Percentiles rank a stretch among this genome's conserved stretches.
Conservation (phyloP, 495 filamentous ascomycete species). For the Xylaria nigripes region DNA sequence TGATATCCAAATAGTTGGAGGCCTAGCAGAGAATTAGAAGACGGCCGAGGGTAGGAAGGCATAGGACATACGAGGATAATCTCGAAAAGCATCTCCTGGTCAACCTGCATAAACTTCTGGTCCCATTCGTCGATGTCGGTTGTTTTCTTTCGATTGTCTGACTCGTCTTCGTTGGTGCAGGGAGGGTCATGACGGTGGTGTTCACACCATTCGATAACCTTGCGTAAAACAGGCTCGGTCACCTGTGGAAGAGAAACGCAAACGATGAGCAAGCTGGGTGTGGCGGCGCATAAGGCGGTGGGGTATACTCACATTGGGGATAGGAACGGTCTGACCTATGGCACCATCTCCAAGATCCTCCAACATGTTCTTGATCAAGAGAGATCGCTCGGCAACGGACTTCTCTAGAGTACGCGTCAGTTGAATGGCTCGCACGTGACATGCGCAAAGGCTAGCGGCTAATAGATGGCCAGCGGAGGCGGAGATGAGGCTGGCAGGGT, state of each 20-base stretch:
- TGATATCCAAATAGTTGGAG: constrained; percentile 76
- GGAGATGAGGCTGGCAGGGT: neutral
- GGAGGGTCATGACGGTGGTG: constrained; percentile 87
- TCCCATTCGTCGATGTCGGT: constrained; percentile 99
- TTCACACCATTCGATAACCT: constrained; percentile 96
- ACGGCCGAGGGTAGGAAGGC: neutral
- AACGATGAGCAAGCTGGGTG: neutral
- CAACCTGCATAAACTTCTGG: constrained; percentile 99
- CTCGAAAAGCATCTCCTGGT: constrained; percentile 99
- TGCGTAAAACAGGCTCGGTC: constrained; percentile 84
- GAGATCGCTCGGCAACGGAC: constrained; percentile 77
- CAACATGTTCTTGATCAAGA: constrained; percentile 96
- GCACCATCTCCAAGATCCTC: constrained; percentile 74
- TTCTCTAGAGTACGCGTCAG: constrained; percentile 50
- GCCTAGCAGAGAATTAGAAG: constrained; percentile 34
- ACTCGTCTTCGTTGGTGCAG: constrained; percentile 70
- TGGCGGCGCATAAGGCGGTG: neutral
- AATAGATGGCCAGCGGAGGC: neutral
- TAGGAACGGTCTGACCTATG: constrained; percentile 62
- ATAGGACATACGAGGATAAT: constrained; percentile 76
- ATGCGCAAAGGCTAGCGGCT: neutral
- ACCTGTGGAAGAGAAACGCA: constrained; percentile 45
- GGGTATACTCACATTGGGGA: constrained; percentile 66
- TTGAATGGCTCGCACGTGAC: neutral
- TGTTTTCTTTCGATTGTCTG: constrained; percentile 92